Evolutionary conservation across 495 filamentous ascomycete genomes (phyloP).

Genomic region (Lasiosphaeris hirsuta): DNA sequence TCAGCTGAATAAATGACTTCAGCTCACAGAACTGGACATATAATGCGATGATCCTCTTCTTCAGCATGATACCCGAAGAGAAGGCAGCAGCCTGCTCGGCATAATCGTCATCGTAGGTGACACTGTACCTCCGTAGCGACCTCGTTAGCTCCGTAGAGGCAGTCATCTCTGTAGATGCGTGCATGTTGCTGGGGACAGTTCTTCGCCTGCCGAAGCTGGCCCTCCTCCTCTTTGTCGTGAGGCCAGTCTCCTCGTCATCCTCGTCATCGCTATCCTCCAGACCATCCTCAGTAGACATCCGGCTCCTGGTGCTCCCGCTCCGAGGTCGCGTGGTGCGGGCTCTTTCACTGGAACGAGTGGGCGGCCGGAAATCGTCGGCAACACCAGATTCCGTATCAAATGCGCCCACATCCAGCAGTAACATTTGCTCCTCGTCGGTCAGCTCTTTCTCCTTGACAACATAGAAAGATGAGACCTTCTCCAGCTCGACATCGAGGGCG

Average conservation of each 20-base stretch:
- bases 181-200: conserved; percentile 31
- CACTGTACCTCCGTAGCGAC: conserved; percentile 52
- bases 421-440: conserved; percentile 70
- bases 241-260: conserved; percentile 58
- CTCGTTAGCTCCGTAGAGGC: conserved; percentile 50
- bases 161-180: conserved; percentile 53
- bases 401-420: conserved; percentile 69
- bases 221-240: conserved; percentile 41
- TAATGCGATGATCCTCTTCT: conserved; percentile 79
- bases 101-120: conserved; percentile 63
- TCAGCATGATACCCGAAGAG: conserved; percentile 79
- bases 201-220: conserved; percentile 35
- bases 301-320: conserved; percentile 40
- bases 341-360: conserved; percentile 28
- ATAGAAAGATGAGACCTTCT: conserved; percentile 92
- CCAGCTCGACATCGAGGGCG: conserved; percentile 82
- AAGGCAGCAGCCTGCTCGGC: conserved; percentile 71
- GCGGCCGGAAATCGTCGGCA: conserved; percentile 35
- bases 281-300: conserved; percentile 46
- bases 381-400: conserved; percentile 60
- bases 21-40: conserved; percentile 96
- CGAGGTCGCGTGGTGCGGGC: conserved; percentile 12
- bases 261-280: conserved; percentile 61
- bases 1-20: conserved; percentile 93
- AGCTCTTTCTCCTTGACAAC: conserved; percentile 82